Conservation (phyloP, 345 rosid genomes). For the Rhodamnia argentea region DNA sequence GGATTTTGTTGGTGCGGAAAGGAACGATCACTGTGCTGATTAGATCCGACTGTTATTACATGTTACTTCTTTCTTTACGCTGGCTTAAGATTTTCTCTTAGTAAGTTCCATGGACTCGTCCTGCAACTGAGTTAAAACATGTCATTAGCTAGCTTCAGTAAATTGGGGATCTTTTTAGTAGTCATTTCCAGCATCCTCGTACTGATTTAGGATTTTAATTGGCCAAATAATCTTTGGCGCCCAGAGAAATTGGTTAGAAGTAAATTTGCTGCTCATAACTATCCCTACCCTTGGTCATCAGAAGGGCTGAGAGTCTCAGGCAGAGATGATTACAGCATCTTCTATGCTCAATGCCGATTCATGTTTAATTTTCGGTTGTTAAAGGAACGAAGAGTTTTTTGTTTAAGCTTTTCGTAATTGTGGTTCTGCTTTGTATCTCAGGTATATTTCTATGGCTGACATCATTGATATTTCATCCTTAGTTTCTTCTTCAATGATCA, state of each 20-base stretch:
- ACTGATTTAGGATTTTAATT: background rate
- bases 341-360: background rate
- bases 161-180: background rate
- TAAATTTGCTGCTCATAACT: background rate
- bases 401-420: background rate
- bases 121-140: background rate
- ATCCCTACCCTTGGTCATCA: background rate
- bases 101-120: background rate
- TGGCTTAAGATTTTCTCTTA: background rate
- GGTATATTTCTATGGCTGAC: conserved; percentile 83
- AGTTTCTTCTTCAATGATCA: conserved; percentile 46
- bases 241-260: background rate
- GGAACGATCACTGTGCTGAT: background rate
- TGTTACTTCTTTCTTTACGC: background rate
- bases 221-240: background rate
- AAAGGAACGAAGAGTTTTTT: background rate
- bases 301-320: background rate
- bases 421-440: conserved; percentile 10
- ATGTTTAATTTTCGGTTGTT: background rate
- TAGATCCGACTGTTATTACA: background rate
- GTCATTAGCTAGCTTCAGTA: background rate
- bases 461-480: conserved; percentile 61
- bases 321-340: background rate
- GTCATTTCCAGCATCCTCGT: background rate
- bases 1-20: background rate